Percentiles rank a stretch among this genome's conserved stretches.
phyloP scores from a whole-genome alignment of 2,329 filamentous ascomycete species.

The Myriosclerotinia curreyana region DNA sequence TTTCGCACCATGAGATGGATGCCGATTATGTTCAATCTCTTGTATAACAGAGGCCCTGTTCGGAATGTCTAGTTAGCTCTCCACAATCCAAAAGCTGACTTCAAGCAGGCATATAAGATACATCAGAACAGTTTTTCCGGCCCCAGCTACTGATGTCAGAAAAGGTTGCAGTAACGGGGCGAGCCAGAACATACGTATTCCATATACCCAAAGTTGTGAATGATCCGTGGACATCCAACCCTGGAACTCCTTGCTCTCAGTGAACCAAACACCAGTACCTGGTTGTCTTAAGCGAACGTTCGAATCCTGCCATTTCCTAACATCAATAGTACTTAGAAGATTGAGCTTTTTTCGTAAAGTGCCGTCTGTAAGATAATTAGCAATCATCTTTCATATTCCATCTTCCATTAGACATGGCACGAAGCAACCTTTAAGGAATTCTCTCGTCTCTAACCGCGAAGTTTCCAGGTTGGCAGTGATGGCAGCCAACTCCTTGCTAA shows the following conservation, averaged over 20 bases:
- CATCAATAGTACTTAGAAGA: slow-evolving; percentile 19
- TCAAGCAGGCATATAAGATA: not conserved
- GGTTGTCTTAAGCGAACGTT: slow-evolving; percentile 25
- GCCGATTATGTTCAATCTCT: slow-evolving; percentile 8
- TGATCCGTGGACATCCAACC: slow-evolving; percentile 18
- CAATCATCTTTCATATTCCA: not conserved
- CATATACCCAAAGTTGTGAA: slow-evolving; percentile 29
- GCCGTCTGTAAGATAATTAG: slow-evolving; percentile 9
- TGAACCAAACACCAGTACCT: slow-evolving; percentile 30
- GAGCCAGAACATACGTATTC: slow-evolving; percentile 25
- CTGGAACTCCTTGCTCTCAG: slow-evolving; percentile 25
- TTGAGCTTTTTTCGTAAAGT: slow-evolving; percentile 19
- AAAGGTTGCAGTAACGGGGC: not conserved
- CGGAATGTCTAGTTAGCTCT: not conserved
- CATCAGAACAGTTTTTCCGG: slow-evolving; percentile 30
- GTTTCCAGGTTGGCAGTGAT: not conserved
- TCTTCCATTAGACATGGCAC: not conserved
- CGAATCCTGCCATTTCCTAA: slow-evolving; percentile 22
- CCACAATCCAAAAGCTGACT: not conserved
- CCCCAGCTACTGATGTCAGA: slow-evolving; percentile 22
- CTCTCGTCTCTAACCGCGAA: not conserved
- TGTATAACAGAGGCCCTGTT: slow-evolving; percentile 21
- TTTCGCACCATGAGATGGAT: slow-evolving; percentile 2
- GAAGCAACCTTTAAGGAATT: not conserved
- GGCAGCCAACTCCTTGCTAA: not conserved